Conservation (phyloP, 2,329 filamentous ascomycete genomes). For the Fusarium xylarioides region DNA sequence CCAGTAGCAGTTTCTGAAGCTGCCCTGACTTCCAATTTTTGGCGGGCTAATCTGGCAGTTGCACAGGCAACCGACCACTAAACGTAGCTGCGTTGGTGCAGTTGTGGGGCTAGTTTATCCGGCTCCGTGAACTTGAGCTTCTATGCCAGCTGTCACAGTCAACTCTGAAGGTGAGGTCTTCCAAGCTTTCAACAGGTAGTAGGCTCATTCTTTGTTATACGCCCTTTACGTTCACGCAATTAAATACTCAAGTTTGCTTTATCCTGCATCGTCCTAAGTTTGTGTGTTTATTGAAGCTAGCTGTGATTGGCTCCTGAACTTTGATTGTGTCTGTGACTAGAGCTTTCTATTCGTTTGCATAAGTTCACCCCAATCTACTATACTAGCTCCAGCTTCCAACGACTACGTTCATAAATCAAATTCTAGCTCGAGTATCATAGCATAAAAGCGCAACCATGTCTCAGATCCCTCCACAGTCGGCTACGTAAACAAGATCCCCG, state of each 20-base stretch:
- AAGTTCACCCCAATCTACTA: background rate
- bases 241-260: background rate
- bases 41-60: constrained; percentile 37
- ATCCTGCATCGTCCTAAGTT: background rate
- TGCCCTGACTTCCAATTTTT: constrained; percentile 35
- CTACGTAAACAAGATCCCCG: background rate
- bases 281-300: background rate
- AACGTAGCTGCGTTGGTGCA: constrained; percentile 7
- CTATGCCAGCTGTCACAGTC: background rate
- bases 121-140: constrained; percentile 6
- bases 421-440: background rate
- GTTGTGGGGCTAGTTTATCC: constrained; percentile 33
- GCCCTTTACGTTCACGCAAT: background rate
- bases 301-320: background rate
- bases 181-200: background rate
- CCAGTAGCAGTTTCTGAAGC: constrained; percentile 20
- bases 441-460: background rate
- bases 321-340: background rate
- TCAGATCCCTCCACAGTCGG: background rate
- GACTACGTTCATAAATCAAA: background rate
- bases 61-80: constrained; percentile 37
- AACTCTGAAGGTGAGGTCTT: background rate
- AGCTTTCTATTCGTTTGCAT: background rate
- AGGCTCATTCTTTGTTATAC: background rate
- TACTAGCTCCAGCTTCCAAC: background rate